Evolutionary conservation across 768 basidiomycete species (phyloP), one percentile per base, ranked within the genome.

Genomic region (Naematelia encephala): DNA sequence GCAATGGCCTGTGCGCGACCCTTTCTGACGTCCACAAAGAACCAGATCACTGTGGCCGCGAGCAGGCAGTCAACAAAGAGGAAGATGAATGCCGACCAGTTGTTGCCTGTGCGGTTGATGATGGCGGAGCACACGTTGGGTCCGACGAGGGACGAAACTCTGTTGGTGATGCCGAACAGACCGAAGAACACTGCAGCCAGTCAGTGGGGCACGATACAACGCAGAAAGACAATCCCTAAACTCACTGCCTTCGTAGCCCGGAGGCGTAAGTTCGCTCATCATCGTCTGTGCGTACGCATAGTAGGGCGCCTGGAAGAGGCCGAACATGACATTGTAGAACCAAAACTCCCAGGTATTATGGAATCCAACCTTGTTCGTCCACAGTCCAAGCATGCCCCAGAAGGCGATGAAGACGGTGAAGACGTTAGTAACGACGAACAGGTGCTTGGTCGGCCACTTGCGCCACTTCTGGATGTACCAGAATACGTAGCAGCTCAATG

Each of bases 391-490:
- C 26, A 52, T 52, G 13, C 51, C 51, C 64, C 89, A 91, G 3
- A 90, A 79, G 1, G 89, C 88, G 51, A 91, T 89, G 46, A 89
- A 43, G 25, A 89, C 82, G 2, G 87, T 87, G 2, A 86, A 83
- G 0, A 88, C 82, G 62, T 88, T 90, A 2, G 88, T 89, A 0
- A 87, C 82, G 12, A 85, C 78, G 67, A 90, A 90, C 47, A 49
- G 12, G 47, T 11, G 12, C 22, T 49, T 49, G 11, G 47, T 49
- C 22, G 12, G 11, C 11, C 47, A 28, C 56, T 87, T 89, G 82
- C 83, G 89, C 62, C 87, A 84, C 46, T 79, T 80, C 76, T 91
- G 89, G 56, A 90, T 85, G 67, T 89, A 87, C 88, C 89, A 90
- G 72, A 88, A 90, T 0, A 82, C 87, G 45, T 21, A 12, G 1